Percentiles rank a stretch among this genome's conserved stretches.
These are phyloP conservation scores for Dactylellina leptospora DNA, from an alignment of 2,329 filamentous ascomycete genomes.

Conservation along the genomic window DNA sequence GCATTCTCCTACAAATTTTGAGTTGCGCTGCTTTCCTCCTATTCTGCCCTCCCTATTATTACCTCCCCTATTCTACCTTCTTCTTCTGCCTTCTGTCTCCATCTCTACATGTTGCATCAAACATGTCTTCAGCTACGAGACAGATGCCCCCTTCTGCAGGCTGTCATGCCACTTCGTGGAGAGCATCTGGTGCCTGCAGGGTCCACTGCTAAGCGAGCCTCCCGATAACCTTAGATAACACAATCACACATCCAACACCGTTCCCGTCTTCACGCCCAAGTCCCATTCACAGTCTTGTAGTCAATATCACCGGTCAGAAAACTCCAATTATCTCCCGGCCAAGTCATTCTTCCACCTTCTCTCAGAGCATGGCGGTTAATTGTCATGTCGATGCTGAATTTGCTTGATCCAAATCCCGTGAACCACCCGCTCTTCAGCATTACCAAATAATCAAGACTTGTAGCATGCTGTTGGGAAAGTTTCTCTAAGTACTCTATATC, in stretches of 20 bases:
- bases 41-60: too few species aligned
- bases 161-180: neutral
- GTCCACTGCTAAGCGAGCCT: slow-evolving; percentile 41
- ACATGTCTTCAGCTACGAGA: too few species aligned
- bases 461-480: neutral
- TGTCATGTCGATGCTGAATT: neutral
- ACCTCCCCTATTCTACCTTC: too few species aligned
- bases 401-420: neutral
- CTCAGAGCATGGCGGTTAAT: neutral
- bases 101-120: too few species aligned
- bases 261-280: neutral
- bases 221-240: slow-evolving; percentile 53
- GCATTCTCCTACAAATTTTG: slow-evolving; percentile 10
- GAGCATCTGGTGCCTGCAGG: slow-evolving; percentile 43
- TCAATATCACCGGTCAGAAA: neutral
- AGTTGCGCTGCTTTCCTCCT: too few species aligned
- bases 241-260: slow-evolving; percentile 29
- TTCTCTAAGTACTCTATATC: slow-evolving; percentile 17
- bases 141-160: too few species aligned
- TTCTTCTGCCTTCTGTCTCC: too few species aligned
- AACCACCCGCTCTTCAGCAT: slow-evolving; percentile 6
- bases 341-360: neutral
- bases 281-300: neutral
- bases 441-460: slow-evolving; percentile 3
- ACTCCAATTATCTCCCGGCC: slow-evolving; percentile 6